Percentiles rank a stretch among this genome's conserved stretches.
These are phyloP conservation scores for Pseudotulostoma volvatum DNA, from an alignment of 495 filamentous ascomycete genomes.

Conservation along the genomic window DNA sequence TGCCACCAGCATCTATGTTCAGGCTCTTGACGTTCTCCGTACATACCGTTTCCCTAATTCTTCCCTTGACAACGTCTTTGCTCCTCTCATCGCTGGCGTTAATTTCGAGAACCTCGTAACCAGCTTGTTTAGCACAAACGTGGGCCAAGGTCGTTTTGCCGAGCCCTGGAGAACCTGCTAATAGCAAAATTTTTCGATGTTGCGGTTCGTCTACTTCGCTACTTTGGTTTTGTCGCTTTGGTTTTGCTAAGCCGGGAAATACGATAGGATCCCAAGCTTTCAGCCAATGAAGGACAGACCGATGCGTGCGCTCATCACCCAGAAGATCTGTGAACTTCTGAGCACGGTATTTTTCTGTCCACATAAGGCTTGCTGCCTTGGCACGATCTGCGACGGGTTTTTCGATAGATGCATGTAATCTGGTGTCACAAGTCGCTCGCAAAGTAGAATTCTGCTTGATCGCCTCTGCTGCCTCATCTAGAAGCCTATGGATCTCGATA, in stretches of 20 bases:
- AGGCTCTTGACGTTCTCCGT: constrained; percentile 85
- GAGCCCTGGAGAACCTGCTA: constrained; percentile 81
- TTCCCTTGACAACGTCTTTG: constrained; percentile 66
- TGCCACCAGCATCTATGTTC: constrained; percentile 42
- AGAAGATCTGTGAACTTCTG: constrained; percentile 82
- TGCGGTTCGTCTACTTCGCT: constrained; percentile 44
- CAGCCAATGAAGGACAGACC: constrained; percentile 80
- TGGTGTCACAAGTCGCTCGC: constrained; percentile 4
- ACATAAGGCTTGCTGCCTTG: constrained; percentile 38
- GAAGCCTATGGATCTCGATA: constrained; percentile 67
- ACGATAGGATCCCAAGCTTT: constrained; percentile 89
- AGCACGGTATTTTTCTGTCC: constrained; percentile 87
- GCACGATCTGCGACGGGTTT: constrained; percentile 18
- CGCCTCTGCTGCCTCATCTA: constrained; percentile 49
- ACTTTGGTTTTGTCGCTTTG: constrained; percentile 28
- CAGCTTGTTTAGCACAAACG: constrained; percentile 86
- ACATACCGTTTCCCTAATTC: constrained; percentile 72
- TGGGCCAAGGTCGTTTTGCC: constrained; percentile 95
- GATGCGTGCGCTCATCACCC: constrained; percentile 87
- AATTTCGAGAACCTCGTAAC: constrained; percentile 69
- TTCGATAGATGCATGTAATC: constrained; percentile 24
- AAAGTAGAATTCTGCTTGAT: constrained; percentile 21
- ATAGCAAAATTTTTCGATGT: constrained; percentile 72
- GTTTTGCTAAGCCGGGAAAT: constrained; percentile 53
- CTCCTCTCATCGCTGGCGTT: constrained; percentile 40